A percentile compares a stretch with the other conserved stretches of the same genome.
These are phyloP conservation scores for Ceratonia siliqua DNA, from an alignment of 306 rosid species.

Conservation along the genomic window DNA sequence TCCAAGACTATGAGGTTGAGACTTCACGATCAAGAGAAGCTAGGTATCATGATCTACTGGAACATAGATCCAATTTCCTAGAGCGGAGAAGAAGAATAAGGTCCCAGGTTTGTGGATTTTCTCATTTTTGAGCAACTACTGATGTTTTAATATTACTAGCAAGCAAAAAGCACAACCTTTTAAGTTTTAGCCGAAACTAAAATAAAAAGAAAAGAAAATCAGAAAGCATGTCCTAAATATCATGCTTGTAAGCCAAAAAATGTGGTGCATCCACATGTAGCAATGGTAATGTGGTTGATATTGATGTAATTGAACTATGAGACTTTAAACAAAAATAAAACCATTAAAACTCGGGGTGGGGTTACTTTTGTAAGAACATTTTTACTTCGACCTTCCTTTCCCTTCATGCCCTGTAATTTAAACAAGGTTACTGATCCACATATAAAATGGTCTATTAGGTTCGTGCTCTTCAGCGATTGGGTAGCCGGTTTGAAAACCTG, in stretches of 20 bases:
- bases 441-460: constrained; percentile 62
- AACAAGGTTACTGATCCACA: constrained; percentile 14
- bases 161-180: background rate
- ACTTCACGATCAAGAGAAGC: constrained; percentile 73
- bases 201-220: background rate
- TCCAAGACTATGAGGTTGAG: constrained; percentile 77
- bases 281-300: background rate
- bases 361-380: background rate
- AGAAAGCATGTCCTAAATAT: background rate
- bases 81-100: constrained; percentile 95
- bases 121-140: background rate
- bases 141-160: constrained; percentile 10
- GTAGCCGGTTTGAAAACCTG: constrained; percentile 89
- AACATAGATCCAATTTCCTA: constrained; percentile 88
- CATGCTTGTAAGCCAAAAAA: background rate
- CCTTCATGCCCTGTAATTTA: constrained; percentile 4
- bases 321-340: background rate
- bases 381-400: background rate
- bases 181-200: no score
- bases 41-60: constrained; percentile 84
- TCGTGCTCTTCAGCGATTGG: constrained; percentile 97
- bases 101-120: constrained; percentile 78
- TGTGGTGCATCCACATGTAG: background rate
- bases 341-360: background rate
- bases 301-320: background rate